phyloP scores from a whole-genome alignment of 2,329 filamentous ascomycete species.

The Chrysoporthe puriensis region DNA sequence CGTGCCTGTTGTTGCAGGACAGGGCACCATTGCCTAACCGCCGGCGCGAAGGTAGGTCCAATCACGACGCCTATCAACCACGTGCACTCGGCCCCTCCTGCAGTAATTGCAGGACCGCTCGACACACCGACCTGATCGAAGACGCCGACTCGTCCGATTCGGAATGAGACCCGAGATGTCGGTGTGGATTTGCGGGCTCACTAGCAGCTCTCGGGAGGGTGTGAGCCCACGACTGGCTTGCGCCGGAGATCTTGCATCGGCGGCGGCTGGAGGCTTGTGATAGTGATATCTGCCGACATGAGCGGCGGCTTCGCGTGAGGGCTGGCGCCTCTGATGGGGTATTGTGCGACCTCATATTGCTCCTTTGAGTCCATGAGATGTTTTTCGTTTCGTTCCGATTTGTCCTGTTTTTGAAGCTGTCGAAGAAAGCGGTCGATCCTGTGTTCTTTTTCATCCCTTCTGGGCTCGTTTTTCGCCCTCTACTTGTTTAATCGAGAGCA shows the following conservation, averaged over 20 bases:
- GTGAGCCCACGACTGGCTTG: constrained; percentile 19
- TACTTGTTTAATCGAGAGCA: constrained; percentile 25
- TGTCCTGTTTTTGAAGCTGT: background rate
- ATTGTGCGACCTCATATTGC: constrained; percentile 23
- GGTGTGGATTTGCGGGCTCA: constrained; percentile 11
- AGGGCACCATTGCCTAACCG: constrained; percentile 23
- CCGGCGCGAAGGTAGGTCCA: constrained; percentile 25
- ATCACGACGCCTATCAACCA: constrained; percentile 18
- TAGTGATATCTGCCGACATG: constrained; percentile 28
- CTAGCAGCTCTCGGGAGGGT: constrained; percentile 11
- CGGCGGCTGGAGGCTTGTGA: constrained; percentile 27
- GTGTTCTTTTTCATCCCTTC: constrained; percentile 9
- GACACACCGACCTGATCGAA: background rate
- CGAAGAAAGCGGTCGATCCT: background rate
- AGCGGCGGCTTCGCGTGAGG: constrained; percentile 8
- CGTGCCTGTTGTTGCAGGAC: constrained; percentile 6
- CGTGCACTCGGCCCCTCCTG: constrained; percentile 15
- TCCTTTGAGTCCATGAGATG: constrained; percentile 9
- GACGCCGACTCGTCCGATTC: constrained; percentile 20
- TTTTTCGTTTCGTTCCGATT: constrained; percentile 4
- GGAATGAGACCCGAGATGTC: constrained; percentile 19
- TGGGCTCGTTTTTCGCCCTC: constrained; percentile 6
- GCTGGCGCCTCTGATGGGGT: background rate
- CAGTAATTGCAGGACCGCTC: constrained; percentile 8
- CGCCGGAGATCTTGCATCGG: constrained; percentile 7